These are phyloP conservation scores for Colletotrichum scovillei DNA, from an alignment of 2,329 filamentous ascomycete species.

Conservation along the genomic window DNA sequence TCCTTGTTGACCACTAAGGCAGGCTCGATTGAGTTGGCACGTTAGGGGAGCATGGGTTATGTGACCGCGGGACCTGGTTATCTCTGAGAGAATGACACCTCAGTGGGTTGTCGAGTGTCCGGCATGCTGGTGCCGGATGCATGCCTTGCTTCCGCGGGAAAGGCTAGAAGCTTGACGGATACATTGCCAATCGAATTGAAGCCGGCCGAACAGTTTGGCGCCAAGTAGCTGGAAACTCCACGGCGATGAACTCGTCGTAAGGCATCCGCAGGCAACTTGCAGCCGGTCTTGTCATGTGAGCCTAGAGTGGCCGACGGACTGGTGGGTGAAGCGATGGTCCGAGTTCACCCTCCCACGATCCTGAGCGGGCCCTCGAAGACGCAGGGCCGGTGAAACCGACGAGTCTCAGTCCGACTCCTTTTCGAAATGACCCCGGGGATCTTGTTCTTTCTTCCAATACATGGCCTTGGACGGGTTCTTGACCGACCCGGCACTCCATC, in stretches of 20 bases:
- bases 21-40: neutral
- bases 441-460: neutral
- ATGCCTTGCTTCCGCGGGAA: neutral
- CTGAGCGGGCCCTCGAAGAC: neutral
- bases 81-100: neutral
- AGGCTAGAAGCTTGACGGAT: constrained; percentile 6
- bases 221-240: neutral
- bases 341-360: neutral
- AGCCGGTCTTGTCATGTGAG: neutral
- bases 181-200: neutral
- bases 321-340: neutral
- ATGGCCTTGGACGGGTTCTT: neutral
- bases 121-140: constrained; percentile 3
- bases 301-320: neutral
- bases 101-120: neutral
- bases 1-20: neutral
- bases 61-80: neutral
- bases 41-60: too few species aligned
- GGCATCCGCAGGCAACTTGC: neutral
- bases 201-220: neutral
- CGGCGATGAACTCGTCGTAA: neutral
- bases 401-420: neutral
- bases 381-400: neutral
- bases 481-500: neutral
- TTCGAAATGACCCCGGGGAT: neutral